Base-by-base conservation (phyloP, 139 green algal genomes). In the Chlorella sp. region DNA sequence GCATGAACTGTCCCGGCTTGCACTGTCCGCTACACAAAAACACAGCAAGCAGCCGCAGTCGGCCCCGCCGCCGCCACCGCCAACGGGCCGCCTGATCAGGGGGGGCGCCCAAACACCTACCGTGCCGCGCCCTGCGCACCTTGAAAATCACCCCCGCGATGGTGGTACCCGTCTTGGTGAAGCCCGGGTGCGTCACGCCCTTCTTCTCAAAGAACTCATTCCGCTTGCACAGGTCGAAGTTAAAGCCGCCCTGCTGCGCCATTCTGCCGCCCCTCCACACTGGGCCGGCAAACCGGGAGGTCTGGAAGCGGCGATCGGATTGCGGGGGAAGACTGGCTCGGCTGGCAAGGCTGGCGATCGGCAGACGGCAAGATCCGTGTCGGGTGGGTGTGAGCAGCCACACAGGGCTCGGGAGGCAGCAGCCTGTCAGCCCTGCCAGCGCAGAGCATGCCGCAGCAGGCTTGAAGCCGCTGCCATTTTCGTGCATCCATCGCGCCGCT, bases 101-200 rank as follows among this genome's bases (percentile, higher is more conserved):
- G 5, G 48, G 48, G 7, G 7, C 48, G 48, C 48, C 9, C 48
- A 57, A 57, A 9, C 9, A 9, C 48, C 48, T 57, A 57, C 48
- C 48, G 48, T 57, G 48, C 48, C 9, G 48, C 5, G 48, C 48
- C 48, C 48, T 57, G 83, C 86, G 12, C 57, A 98, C 98, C 95
- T 99, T 99, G 93, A 95, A 99, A 19, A 99, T 93, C 24, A 99
- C 76, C 32, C 97, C 98, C 21, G 95, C 96, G 48, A 99, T 99
- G 21, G 98, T 99, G 12, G 98, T 99, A 16, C 98, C 98, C 15
- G 98, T 99, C 91, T 99, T 99, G 86, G 93, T 97, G 2, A 96
- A 94, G 32, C 89, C 92, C 3, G 97, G 97, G 9, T 83, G 53
- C 42, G 94, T 91, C 16, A 99, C 85, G 21, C 97, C 98, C 61